A percentile compares a stretch with the other conserved stretches of the same genome.
phyloP scores from a whole-genome alignment of 169 alveolate species.

The Perkinsus chesapeaki region DNA sequence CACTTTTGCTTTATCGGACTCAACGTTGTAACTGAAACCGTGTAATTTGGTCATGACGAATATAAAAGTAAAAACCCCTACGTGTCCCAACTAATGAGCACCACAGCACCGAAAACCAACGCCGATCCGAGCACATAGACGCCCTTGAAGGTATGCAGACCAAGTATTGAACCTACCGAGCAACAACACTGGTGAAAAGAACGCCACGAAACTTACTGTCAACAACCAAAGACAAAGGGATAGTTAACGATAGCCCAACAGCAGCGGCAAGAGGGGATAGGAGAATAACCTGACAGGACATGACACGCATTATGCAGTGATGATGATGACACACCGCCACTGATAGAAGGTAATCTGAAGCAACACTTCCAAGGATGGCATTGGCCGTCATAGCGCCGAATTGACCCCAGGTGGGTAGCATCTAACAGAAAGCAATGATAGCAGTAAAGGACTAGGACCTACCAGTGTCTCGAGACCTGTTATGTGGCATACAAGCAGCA shows the following conservation, averaged over 20 bases:
- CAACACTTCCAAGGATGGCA: background rate
- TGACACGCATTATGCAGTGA: background rate
- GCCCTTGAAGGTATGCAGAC: background rate
- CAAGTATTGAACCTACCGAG: background rate
- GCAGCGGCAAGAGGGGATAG: background rate
- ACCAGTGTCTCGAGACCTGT: background rate
- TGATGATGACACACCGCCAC: background rate
- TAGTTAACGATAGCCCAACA: background rate
- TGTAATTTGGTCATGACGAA: background rate
- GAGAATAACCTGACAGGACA: background rate
- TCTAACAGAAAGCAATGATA: background rate
- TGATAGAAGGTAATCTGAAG: background rate
- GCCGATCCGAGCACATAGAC: background rate
- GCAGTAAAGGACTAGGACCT: background rate
- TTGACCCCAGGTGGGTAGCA: background rate
- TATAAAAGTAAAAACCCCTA: background rate
- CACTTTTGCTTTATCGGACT: background rate
- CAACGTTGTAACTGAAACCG: background rate
- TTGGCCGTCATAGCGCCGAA: background rate
- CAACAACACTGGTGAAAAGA: background rate
- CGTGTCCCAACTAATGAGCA: background rate
- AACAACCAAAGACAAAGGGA: background rate
- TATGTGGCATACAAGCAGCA: background rate
- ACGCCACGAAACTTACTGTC: background rate
- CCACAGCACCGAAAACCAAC: background rate